Percentiles rank a stretch among this genome's conserved stretches.
phyloP scores from a whole-genome alignment of 257 asterid genomes.

The Solanum appendiculatum region DNA sequence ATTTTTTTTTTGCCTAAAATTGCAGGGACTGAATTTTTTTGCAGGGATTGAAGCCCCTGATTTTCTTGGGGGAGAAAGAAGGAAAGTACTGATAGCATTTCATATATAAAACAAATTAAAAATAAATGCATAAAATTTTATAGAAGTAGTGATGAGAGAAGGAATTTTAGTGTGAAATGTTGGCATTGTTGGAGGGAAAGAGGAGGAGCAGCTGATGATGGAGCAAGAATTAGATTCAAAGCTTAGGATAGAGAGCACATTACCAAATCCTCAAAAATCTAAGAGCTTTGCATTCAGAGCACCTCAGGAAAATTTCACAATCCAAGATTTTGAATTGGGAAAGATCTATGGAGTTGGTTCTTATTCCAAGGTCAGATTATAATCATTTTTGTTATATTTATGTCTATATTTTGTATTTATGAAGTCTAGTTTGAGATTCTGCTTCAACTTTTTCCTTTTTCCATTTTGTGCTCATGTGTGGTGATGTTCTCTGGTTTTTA shows the following conservation, averaged over 20 bases:
- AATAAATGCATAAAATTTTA: not conserved
- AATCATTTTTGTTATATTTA: not conserved
- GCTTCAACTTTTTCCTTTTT: not conserved
- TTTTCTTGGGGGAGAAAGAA: not conserved
- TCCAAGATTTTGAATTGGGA: slow-evolving; percentile 91
- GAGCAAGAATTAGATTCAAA: slow-evolving; percentile 83
- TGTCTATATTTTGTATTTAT: not conserved
- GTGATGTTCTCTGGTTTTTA: not conserved
- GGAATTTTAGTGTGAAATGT: slow-evolving; percentile 27
- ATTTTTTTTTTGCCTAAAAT: slow-evolving; percentile 28
- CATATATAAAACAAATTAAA: not conserved
- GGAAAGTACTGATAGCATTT: not conserved
- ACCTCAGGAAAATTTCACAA: slow-evolving; percentile 83
- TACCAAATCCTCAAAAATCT: slow-evolving; percentile 56
- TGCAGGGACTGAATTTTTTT: slow-evolving; percentile 35
- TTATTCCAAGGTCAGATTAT: slow-evolving; percentile 72
- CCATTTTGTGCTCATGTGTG: not conserved
- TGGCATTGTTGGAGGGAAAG: slow-evolving; percentile 37
- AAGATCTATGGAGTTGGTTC: slow-evolving; percentile 99
- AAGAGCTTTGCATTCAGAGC: slow-evolving; percentile 86
- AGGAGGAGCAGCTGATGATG: slow-evolving; percentile 29
- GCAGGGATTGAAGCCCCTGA: slow-evolving; percentile 31
- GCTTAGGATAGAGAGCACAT: slow-evolving; percentile 44
- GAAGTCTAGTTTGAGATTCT: not conserved
- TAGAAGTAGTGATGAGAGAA: not conserved